These are phyloP conservation scores for Tuber brumale DNA, from an alignment of 495 filamentous ascomycete genomes.

Conservation along the genomic window DNA sequence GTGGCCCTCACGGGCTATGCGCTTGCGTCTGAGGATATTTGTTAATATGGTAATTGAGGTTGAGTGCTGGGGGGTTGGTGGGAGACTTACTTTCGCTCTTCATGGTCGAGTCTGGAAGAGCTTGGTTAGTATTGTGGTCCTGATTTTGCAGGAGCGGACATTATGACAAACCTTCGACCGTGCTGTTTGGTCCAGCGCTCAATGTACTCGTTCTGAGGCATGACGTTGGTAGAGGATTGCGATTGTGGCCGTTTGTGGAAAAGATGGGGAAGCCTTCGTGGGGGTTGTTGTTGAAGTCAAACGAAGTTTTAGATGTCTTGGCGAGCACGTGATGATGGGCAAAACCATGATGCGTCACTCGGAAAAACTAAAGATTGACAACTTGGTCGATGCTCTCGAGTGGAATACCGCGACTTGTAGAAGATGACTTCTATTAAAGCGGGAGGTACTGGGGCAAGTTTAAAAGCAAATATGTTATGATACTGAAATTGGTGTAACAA, in stretches of 20 bases:
- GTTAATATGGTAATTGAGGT: neutral
- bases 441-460: neutral
- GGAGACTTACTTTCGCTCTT: conserved; percentile 57
- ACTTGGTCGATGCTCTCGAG: neutral
- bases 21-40: conserved; percentile 57
- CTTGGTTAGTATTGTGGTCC: conserved; percentile 16
- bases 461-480: neutral
- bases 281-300: neutral
- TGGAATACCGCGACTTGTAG: neutral
- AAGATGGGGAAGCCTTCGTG: neutral
- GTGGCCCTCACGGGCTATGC: conserved; percentile 77
- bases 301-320: neutral
- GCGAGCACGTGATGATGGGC: neutral
- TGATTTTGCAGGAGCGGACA: neutral
- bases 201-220: conserved; percentile 54
- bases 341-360: neutral
- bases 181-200: conserved; percentile 79
- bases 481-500: neutral
- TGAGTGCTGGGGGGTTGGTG: neutral
- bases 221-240: conserved; percentile 5
- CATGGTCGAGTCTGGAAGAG: conserved; percentile 62
- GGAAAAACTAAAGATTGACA: neutral
- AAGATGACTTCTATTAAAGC: neutral
- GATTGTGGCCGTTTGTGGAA: neutral
- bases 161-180: conserved; percentile 52